Conservation (phyloP, 1,284 basidiomycete genomes). For the Rhodotorula sp. region DNA sequence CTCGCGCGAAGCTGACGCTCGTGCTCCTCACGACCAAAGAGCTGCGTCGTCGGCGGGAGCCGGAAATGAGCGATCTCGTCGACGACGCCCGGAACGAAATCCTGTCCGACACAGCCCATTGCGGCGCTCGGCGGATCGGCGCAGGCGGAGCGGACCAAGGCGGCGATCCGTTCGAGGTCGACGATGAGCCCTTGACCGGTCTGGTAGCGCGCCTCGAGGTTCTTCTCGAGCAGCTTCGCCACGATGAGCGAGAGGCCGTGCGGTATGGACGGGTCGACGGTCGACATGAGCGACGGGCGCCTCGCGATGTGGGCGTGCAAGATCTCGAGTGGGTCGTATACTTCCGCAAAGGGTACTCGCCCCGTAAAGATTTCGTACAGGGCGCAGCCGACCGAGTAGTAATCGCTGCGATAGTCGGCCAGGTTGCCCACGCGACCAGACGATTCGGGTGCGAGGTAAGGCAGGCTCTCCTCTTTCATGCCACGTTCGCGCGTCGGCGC, state of each 20-base stretch:
- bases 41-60: constrained; percentile 27
- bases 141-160: constrained; percentile 1
- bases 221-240: constrained; percentile 39
- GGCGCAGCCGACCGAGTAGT: constrained; percentile 33
- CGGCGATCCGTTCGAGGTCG: constrained; percentile 29
- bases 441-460: constrained; percentile 38
- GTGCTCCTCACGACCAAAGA: constrained; percentile 33
- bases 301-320: constrained; percentile 38
- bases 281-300: constrained; percentile 17
- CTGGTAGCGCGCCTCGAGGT: constrained; percentile 33
- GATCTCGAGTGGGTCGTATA: constrained; percentile 35
- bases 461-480: constrained; percentile 35
- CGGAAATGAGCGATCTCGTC: constrained; percentile 38
- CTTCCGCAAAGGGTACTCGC: constrained; percentile 26
- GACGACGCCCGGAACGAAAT: constrained; percentile 29
- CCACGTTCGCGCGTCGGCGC: constrained; percentile 33
- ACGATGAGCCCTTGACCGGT: constrained; percentile 32
- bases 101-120: constrained; percentile 4
- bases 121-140: not conserved
- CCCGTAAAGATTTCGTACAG: constrained; percentile 36
- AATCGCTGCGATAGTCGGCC: constrained; percentile 32
- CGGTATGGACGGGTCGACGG: constrained; percentile 30
- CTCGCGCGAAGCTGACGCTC: constrained; percentile 12
- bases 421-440: constrained; percentile 21
- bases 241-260: constrained; percentile 29